Conservation (phyloP, 305 asterid genomes). For the Fraxinus nigra region DNA sequence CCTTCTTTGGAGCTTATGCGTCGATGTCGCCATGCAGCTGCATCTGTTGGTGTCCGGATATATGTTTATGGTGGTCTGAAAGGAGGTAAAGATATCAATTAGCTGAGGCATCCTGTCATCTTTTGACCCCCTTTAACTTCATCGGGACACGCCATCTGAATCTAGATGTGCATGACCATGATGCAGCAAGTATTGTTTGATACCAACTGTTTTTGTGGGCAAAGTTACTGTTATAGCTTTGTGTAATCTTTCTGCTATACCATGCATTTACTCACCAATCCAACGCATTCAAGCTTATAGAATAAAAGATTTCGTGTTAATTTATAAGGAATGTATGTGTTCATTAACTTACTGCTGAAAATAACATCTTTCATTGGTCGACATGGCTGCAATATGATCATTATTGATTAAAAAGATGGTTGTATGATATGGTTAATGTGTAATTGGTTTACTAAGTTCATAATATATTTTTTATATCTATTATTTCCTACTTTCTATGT, state of each 20-base stretch:
- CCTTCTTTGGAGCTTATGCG: constrained; percentile 55
- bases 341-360: not conserved
- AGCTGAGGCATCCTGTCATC: constrained; percentile 13
- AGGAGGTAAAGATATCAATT: constrained; percentile 65
- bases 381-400: constrained; percentile 10
- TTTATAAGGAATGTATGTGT: not conserved
- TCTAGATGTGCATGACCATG: not conserved
- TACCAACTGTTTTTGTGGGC: constrained; percentile 9
- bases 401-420: not conserved
- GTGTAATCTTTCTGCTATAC: not conserved
- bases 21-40: constrained; percentile 98
- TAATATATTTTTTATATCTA: constrained; percentile 5
- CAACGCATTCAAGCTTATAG: not conserved
- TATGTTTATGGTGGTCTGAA: constrained; percentile 86
- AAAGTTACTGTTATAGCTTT: not conserved
- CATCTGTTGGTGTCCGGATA: constrained; percentile 90
- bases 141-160: constrained; percentile 9
- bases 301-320: not conserved
- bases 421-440: constrained; percentile 13
- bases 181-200: constrained; percentile 15
- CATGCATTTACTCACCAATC: not conserved
- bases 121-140: constrained; percentile 11
- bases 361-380: constrained; percentile 3
- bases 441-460: constrained; percentile 1
- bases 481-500: constrained; percentile 11